Conservation (phyloP, 176 grass and related monocot species). For the Hsuehochloa calcarea region DNA sequence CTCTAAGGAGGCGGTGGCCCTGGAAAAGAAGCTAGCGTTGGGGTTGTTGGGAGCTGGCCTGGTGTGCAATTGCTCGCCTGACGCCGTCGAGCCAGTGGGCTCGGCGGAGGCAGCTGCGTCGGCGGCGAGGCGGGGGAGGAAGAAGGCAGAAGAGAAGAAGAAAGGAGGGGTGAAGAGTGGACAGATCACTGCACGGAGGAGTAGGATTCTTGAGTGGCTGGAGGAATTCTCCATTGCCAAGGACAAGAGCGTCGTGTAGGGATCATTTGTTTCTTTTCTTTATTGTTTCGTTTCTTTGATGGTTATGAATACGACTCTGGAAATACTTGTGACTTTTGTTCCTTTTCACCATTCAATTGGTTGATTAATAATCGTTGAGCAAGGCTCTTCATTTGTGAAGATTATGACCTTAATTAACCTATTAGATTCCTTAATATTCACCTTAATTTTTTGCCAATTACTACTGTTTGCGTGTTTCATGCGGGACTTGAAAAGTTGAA, state of each 20-base stretch:
- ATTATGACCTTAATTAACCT: not conserved
- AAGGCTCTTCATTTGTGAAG: not conserved
- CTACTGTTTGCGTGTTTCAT: not conserved
- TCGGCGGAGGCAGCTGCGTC: conserved; percentile 19
- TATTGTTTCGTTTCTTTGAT: not conserved
- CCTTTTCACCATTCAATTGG: not conserved
- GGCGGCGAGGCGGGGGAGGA: conserved; percentile 24
- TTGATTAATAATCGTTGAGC: not conserved
- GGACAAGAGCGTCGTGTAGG: conserved; percentile 17
- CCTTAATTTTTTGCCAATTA: not conserved
- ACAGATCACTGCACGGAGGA: not conserved
- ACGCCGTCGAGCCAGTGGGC: conserved; percentile 43
- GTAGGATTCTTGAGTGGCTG: conserved; percentile 44
- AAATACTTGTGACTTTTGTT: not conserved
- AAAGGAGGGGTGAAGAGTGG: conserved; percentile 1
- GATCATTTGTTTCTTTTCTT: not conserved
- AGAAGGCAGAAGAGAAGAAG: conserved; percentile 32
- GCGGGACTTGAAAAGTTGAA: not conserved
- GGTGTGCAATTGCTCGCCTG: conserved; percentile 50
- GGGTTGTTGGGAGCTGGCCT: conserved; percentile 32
- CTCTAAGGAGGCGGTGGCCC: not conserved
- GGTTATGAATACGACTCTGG: not conserved
- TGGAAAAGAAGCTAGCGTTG: conserved; percentile 16
- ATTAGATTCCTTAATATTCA: not conserved
- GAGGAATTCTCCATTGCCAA: conserved; percentile 38